Conservation (phyloP, 306 rosid species). For the Cyclanthera cordifolia region DNA sequence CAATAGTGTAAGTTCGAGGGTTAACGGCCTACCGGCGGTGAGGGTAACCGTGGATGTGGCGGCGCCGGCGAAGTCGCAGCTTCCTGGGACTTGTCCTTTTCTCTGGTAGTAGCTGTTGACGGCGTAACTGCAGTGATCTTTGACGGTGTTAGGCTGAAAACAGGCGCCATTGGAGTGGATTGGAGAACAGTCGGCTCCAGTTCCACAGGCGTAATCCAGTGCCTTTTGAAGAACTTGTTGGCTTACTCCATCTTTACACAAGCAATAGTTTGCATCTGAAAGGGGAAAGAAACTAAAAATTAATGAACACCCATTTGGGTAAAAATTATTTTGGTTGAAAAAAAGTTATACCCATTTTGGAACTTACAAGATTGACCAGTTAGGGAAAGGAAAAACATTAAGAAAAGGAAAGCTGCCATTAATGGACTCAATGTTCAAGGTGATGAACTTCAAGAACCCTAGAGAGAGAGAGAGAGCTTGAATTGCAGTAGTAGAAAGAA, state of each 20-base stretch:
- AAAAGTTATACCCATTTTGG: not conserved
- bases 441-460: not conserved
- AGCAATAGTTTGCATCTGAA: constrained; percentile 62
- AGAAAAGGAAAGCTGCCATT: constrained; percentile 32
- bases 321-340: not conserved
- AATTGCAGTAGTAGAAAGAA: no score
- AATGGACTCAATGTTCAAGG: constrained; percentile 1
- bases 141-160: constrained; percentile 69
- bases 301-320: not conserved
- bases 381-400: constrained; percentile 32
- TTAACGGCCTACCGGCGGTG: constrained; percentile 32
- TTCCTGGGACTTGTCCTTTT: constrained; percentile 46
- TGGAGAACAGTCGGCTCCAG: constrained; percentile 80
- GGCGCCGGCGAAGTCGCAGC: constrained; percentile 65
- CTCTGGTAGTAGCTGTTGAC: constrained; percentile 82
- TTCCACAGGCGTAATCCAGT: constrained; percentile 91
- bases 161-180: constrained; percentile 59
- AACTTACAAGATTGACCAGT: constrained; percentile 52
- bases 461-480: constrained; percentile 7
- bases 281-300: no score
- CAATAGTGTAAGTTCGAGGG: not conserved
- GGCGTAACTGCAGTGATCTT: constrained; percentile 82
- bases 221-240: constrained; percentile 59
- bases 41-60: constrained; percentile 36
- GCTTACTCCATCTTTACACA: constrained; percentile 66